Conservation (phyloP, 768 basidiomycete genomes). For the Melanogaster broomeanus region DNA sequence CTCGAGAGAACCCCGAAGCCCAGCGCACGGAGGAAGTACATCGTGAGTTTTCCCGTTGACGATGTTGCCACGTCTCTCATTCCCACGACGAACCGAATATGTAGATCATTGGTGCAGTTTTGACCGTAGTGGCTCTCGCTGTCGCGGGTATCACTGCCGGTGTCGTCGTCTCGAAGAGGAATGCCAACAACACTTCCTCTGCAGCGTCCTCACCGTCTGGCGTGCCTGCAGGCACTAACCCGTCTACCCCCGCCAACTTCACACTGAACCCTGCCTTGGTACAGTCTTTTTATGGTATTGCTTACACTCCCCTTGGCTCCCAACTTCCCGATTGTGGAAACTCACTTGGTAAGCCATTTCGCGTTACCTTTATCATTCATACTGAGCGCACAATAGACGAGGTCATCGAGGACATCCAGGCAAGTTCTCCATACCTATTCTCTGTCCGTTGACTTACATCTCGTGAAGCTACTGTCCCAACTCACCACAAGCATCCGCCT, state of each 20-base stretch:
- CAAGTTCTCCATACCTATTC: slow-evolving; percentile 26
- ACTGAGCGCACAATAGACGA: slow-evolving; percentile 35
- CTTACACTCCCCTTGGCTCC: slow-evolving; percentile 82
- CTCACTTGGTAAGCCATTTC: slow-evolving; percentile 33
- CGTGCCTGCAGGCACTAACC: slow-evolving; percentile 34
- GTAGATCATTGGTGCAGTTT: slow-evolving; percentile 54
- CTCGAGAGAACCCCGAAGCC: slow-evolving; percentile 36
- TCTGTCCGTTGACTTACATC: slow-evolving; percentile 6
- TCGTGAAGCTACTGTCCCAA: slow-evolving; percentile 73
- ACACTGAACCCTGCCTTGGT: slow-evolving; percentile 65
- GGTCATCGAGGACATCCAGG: slow-evolving; percentile 75
- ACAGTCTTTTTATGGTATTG: slow-evolving; percentile 81
- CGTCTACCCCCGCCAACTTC: slow-evolving; percentile 80
- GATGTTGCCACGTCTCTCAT: neutral
- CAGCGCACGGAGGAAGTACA: slow-evolving; percentile 50
- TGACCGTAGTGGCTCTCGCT: slow-evolving; percentile 52
- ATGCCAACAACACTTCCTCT: slow-evolving; percentile 34
- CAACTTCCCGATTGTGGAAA: slow-evolving; percentile 72
- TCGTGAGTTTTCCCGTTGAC: slow-evolving; percentile 50
- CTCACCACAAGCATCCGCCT: slow-evolving; percentile 79
- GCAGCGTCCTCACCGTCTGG: slow-evolving; percentile 11
- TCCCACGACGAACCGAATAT: slow-evolving; percentile 2
- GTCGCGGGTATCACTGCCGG: slow-evolving; percentile 65
- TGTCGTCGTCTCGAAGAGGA: slow-evolving; percentile 60
- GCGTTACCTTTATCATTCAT: neutral